Evolutionary conservation across 352 stramenopile species (phyloP).

Genomic region (Globisporangium nodosum): DNA sequence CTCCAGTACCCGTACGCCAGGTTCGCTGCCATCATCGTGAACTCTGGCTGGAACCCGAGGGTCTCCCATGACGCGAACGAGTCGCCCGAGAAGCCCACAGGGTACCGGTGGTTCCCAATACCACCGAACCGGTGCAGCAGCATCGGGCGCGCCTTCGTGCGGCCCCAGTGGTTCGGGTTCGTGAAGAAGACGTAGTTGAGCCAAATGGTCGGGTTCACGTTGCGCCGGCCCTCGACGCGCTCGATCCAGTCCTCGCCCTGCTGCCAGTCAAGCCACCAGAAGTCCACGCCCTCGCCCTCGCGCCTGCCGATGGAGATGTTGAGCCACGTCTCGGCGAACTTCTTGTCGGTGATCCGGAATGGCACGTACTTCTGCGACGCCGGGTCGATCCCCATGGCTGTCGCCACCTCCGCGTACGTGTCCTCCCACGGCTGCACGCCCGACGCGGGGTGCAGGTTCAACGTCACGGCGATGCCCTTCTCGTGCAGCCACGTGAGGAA

Average conservation of each 20-base stretch:
- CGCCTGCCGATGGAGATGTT: slow-evolving; percentile 19
- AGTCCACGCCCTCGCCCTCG: slow-evolving; percentile 32
- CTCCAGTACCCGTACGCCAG: slow-evolving; percentile 45
- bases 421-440: slow-evolving; percentile 39
- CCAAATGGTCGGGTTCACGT: slow-evolving; percentile 45
- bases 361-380: slow-evolving; percentile 22
- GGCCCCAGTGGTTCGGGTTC: slow-evolving; percentile 24
- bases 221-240: slow-evolving; percentile 13
- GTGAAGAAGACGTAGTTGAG: slow-evolving; percentile 44
- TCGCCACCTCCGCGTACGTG: slow-evolving; percentile 22
- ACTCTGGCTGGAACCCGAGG: slow-evolving; percentile 39
- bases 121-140: slow-evolving; percentile 43
- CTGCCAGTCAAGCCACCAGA: slow-evolving; percentile 67
- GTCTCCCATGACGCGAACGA: slow-evolving; percentile 27
- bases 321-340: slow-evolving; percentile 23
- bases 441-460: slow-evolving; percentile 49
- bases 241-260: slow-evolving; percentile 41
- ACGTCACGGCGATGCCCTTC: slow-evolving; percentile 23
- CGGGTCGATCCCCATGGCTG: slow-evolving; percentile 29
- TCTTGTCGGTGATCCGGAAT: slow-evolving; percentile 31
- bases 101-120: slow-evolving; percentile 49
- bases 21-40: slow-evolving; percentile 41
- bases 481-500: slow-evolving; percentile 28
- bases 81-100: slow-evolving; percentile 47
- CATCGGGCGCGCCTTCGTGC: slow-evolving; percentile 19